phyloP scores from a whole-genome alignment of 179 eudicot genomes.

The Sideroxylon spinosum region DNA sequence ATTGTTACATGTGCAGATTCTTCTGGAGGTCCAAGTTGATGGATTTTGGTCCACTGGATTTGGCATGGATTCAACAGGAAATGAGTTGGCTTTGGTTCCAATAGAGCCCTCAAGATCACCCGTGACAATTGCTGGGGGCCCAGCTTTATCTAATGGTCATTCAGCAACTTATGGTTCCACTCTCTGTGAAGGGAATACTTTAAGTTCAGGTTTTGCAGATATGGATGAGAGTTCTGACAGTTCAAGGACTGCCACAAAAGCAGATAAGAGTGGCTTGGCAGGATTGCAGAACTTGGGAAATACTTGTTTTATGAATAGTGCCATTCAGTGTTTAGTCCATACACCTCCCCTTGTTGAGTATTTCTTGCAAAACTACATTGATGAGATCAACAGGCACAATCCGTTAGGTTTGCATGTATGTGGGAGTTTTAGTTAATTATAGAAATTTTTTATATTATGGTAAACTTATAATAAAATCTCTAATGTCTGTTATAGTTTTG shows the following conservation, averaged over 20 bases:
- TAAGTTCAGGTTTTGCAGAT: constrained; percentile 37
- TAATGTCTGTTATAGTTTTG: constrained; percentile 25
- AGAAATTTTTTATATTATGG: not conserved
- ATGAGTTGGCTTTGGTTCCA: constrained; percentile 81
- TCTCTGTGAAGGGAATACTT: constrained; percentile 33
- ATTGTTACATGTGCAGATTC: constrained; percentile 49
- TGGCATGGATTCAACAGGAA: constrained; percentile 58
- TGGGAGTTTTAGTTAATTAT: constrained; percentile 12
- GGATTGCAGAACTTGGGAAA: constrained; percentile 94
- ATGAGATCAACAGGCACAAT: constrained; percentile 85
- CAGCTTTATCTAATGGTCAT: constrained; percentile 73
- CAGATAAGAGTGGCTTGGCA: constrained; percentile 73
- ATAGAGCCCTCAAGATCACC: constrained; percentile 78
- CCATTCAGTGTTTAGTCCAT: constrained; percentile 94
- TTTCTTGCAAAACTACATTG: constrained; percentile 69
- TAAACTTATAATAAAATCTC: constrained; percentile 7
- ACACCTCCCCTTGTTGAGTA: constrained; percentile 81
- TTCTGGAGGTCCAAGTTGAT: constrained; percentile 53
- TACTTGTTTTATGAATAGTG: constrained; percentile 98
- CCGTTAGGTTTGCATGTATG: constrained; percentile 91
- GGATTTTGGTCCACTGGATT: constrained; percentile 32
- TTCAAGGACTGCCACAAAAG: constrained; percentile 34
- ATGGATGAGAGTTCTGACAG: constrained; percentile 46
- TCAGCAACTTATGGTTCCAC: constrained; percentile 46
- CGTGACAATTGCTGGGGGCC: constrained; percentile 90